Conservation (phyloP, 2,329 filamentous ascomycete genomes). For the Graphiopsis chlorocephala region DNA sequence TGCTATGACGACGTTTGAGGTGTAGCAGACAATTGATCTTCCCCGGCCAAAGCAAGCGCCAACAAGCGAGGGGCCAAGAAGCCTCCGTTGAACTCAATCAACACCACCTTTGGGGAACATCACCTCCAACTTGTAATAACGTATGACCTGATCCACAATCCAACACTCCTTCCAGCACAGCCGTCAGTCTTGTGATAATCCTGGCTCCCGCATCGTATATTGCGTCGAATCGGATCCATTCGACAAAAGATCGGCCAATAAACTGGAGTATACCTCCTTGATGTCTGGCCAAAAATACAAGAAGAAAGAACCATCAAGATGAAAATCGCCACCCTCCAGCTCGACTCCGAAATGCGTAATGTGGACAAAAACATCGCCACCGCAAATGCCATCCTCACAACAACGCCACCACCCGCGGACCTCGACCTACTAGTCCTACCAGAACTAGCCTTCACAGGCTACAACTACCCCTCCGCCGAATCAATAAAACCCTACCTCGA, state of each 20-base stretch:
- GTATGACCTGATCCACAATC: background rate
- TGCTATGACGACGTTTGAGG: background rate
- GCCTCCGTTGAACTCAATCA: background rate
- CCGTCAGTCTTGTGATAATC: background rate
- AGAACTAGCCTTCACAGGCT: constrained; percentile 75
- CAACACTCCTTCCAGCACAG: background rate
- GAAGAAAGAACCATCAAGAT: constrained; percentile 40
- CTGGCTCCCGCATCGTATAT: background rate
- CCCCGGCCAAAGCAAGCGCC: background rate
- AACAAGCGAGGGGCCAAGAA: background rate
- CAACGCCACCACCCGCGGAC: constrained; percentile 33
- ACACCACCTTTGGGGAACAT: background rate
- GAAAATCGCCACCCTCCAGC: constrained; percentile 70
- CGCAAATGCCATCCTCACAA: constrained; percentile 62
- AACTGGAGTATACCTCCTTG: background rate
- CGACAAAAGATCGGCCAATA: background rate
- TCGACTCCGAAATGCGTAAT: constrained; percentile 67
- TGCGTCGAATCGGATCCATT: background rate
- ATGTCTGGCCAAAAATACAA: background rate
- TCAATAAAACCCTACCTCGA: constrained; percentile 70
- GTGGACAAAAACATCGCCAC: constrained; percentile 67
- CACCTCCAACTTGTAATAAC: background rate
- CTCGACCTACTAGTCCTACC: constrained; percentile 72
- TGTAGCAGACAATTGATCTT: background rate
- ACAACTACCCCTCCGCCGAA: constrained; percentile 70